Base-by-base conservation (phyloP, 2,329 filamentous ascomycete species). In the Neofusicoccum parvum region DNA sequence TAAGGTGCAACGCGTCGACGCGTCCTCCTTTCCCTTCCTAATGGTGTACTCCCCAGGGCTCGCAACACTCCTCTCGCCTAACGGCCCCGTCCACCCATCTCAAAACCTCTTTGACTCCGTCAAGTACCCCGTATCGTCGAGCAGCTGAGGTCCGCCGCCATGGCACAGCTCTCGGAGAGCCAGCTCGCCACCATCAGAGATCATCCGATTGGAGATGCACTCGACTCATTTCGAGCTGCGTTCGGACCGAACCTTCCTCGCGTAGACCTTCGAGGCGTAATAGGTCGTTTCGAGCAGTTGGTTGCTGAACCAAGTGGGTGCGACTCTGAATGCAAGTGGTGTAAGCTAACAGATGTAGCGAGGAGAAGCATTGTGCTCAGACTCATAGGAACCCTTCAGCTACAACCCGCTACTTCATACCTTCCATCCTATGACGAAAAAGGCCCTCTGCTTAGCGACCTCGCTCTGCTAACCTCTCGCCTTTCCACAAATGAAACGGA, bases 141-240 rank as follows among this genome's bases (percentile, higher is more conserved):
- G 32, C 49, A 51, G 32, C 27, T 27, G 23, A 51, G 15, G n/a
- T 0, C 32, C 49, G 49, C 49, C 49, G 49, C 32, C 49, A 51
- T 51, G 32, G 49, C 15, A 51, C 49, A 51, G 49, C 49, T 51
- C 49, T 36, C 49, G 32, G 49, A 51, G 2, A 37, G 49, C 49
- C 49, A 51, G 49, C 49, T 51, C 49, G 49, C 49, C 49, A 51
- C 27, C 49, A 51, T 51, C 27, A 36, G 27, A 51, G 48, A 36
- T n/a, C 12, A n/a, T n/a, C 48, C 48, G 5, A 51, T 36, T n/a
- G 48, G 27, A 3, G 48, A 51, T 36, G 48, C 48, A 32, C 23
- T 51, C 27, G 10, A 36, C 48, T 51, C 48, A 51, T 51, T 36
- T 6, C 23, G 27, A 1, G 27, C 1, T 51, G 48, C 48, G 17